Conservation (phyloP, 2,329 filamentous ascomycete genomes). For the Ophiostoma sp. region DNA sequence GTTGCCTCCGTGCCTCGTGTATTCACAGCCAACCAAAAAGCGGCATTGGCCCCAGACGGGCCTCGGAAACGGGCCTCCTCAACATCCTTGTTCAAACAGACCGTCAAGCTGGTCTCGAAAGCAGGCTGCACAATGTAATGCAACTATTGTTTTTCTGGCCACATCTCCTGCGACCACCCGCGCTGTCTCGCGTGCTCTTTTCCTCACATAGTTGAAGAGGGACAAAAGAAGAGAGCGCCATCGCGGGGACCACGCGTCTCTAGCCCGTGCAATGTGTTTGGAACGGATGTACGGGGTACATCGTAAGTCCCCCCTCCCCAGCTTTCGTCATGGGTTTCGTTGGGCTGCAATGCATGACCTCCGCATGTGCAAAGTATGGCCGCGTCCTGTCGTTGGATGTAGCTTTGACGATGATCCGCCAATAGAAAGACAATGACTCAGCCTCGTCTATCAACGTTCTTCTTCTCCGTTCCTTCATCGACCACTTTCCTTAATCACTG, state of each 20-base stretch:
- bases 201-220: neutral
- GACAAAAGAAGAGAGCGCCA: neutral
- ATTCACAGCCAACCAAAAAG: constrained; percentile 2
- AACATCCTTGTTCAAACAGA: neutral
- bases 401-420: neutral
- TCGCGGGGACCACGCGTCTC: neutral
- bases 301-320: neutral
- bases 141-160: neutral
- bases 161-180: neutral
- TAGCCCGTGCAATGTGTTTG: neutral
- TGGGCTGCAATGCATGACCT: constrained; percentile 22
- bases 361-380: neutral
- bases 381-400: neutral
- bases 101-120: neutral
- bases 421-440: neutral
- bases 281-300: neutral
- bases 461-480: neutral
- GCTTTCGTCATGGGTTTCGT: neutral
- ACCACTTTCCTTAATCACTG: neutral
- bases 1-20: neutral
- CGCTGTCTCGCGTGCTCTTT: neutral
- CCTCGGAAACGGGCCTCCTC: neutral
- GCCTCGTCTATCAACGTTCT: constrained; percentile 4
- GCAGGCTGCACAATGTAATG: neutral
- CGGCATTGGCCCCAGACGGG: neutral